phyloP scores from a whole-genome alignment of 2,329 filamentous ascomycete genomes.

The Alternaria ethzedia region DNA sequence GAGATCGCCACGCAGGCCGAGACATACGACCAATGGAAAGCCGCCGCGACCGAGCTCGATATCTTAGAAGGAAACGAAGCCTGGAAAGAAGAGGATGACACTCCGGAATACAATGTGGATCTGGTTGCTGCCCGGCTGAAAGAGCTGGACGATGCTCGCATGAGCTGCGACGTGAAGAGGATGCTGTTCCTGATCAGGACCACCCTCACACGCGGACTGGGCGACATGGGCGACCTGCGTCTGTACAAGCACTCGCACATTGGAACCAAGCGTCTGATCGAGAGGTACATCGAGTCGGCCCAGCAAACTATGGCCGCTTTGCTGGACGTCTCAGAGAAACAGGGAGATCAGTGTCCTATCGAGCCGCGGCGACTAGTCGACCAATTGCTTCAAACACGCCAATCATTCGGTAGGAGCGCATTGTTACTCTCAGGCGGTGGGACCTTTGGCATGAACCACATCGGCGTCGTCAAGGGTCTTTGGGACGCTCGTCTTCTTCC shows the following conservation, averaged over 20 bases:
- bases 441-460: constrained; percentile 91
- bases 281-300: constrained; percentile 83
- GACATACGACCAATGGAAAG: constrained; percentile 74
- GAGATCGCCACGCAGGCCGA: constrained; percentile 61
- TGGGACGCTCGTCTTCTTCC: constrained; percentile 78
- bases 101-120: constrained; percentile 73
- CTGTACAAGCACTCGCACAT: constrained; percentile 85
- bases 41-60: constrained; percentile 78
- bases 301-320: constrained; percentile 75
- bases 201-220: constrained; percentile 78
- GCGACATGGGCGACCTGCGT: constrained; percentile 81
- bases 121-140: constrained; percentile 73
- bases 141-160: constrained; percentile 76
- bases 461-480: constrained; percentile 83
- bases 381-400: constrained; percentile 72
- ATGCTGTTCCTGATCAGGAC: constrained; percentile 86
- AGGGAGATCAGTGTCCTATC: constrained; percentile 57
- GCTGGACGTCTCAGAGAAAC: constrained; percentile 65
- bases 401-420: constrained; percentile 85
- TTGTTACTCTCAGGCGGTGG: constrained; percentile 84
- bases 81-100: constrained; percentile 76
- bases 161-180: constrained; percentile 71
- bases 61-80: constrained; percentile 76
- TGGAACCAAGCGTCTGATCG: constrained; percentile 86
- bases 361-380: constrained; percentile 69